These are phyloP conservation scores for Leccinum fibrillosum DNA, from an alignment of 768 basidiomycete genomes.

Conservation along the genomic window DNA sequence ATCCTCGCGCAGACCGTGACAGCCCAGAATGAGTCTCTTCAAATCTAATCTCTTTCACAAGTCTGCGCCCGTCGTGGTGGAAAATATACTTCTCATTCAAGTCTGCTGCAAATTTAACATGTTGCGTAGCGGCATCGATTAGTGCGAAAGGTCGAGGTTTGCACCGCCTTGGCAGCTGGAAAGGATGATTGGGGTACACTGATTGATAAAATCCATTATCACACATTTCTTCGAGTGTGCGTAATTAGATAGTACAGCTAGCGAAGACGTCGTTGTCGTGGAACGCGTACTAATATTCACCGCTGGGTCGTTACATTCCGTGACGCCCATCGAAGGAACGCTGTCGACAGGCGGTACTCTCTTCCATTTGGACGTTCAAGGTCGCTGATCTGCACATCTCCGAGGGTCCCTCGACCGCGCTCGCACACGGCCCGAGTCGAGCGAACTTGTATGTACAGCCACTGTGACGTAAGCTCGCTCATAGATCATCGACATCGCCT, in stretches of 20 bases:
- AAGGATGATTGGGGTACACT: not conserved
- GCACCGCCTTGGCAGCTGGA: not conserved
- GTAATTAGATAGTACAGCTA: not conserved
- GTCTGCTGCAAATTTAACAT: not conserved
- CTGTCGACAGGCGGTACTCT: not conserved
- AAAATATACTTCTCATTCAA: not conserved
- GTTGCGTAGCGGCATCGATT: not conserved
- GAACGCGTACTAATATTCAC: conserved; percentile 15
- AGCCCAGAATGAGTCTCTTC: not conserved
- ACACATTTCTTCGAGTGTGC: not conserved
- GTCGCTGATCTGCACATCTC: conserved; percentile 1
- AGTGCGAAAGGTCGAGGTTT: not conserved
- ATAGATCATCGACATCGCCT: too few relatives aligned
- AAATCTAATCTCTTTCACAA: not conserved
- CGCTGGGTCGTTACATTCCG: conserved; percentile 1
- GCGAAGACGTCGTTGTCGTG: conserved; percentile 2
- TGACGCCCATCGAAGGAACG: not conserved
- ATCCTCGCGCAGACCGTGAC: not conserved
- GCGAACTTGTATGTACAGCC: not conserved
- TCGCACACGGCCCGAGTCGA: not conserved
- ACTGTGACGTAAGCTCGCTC: too few relatives aligned
- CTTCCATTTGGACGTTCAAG: conserved; percentile 10
- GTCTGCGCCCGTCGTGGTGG: not conserved
- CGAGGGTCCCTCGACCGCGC: not conserved
- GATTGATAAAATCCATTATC: not conserved